Base-by-base conservation (phyloP, 768 basidiomycete species). In the Suillus subalutaceus region DNA sequence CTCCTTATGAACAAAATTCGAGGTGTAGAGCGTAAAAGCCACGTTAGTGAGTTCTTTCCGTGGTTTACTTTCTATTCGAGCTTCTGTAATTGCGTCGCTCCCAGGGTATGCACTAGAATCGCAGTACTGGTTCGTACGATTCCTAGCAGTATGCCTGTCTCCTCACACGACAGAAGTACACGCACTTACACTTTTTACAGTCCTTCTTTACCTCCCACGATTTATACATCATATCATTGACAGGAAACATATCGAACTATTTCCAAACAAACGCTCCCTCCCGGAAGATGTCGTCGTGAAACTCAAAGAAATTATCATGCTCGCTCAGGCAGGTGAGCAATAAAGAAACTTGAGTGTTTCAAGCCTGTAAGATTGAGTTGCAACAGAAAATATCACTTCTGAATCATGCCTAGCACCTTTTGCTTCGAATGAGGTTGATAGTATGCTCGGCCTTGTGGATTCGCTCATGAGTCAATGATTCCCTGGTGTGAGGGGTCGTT, bases 231-330 rank as follows among this genome's bases (percentile, higher is more conserved):
- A 35, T 35, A 32, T 12, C 6, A 35, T 35, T n/a, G 55, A 35
- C 20, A 56, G 55, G 55, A 56, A 18, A n/a, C 65, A 66, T 13
- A 6, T 55, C 20, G 65, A 67, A 41, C 55, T 66, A 4, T 67
- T 62, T 32, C 67, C 67, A 18, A 59, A 67, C 41, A 68, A 53
- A 60, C 73, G 60, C 60, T 76, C 1, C 69, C 80, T 67, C 10
- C 59, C 67, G 6, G 16, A 38, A 40, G 35, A 38, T 23, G 55
- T 66, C 3, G 41, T 65, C 13, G 59, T 65, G 9, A 40, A 65
- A 30, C 63, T 67, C 4, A 67, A 62, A 60, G 67, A 65, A 46
- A 56, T 43, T 20, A 20, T 56, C 15, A 38, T 61, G 26, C 61
- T 62, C 18, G 64, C 67, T 30, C 64, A 53, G 26, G 57, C 60